Evolutionary conservation across 495 filamentous ascomycete genomes (phyloP), one percentile per base, ranked within the genome.

Genomic region (Podospora tetraspora): DNA sequence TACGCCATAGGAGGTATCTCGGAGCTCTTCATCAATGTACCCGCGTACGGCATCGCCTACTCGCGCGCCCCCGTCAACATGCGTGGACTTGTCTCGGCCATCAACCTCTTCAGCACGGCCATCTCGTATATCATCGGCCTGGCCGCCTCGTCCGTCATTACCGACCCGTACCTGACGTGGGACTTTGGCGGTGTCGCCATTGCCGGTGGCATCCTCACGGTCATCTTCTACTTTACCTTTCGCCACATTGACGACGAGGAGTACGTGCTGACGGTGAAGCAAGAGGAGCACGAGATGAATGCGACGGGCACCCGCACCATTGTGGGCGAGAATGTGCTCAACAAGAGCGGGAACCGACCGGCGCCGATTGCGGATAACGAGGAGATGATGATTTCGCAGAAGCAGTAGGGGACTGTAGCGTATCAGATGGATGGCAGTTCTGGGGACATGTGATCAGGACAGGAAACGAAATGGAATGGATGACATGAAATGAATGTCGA

Each of bases 1-100:
- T 86, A 74, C 67, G 82, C 81, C 29, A 73, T 85, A 19, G 82
- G 83, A n/a, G 90, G 87, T 62, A 78, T 92, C 32, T 87, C 87
- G 9, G 90, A 92, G 71, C 83, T 89, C 68, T 91, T 92, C 69
- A 81, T 85, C 69, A 89, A 88, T 52, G 88, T 91, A 3, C 91
- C 90, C 0, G 89, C 87, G 0, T 87, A 90, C 71, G 90, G 90
- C 73, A 85, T 91, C 70, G 90, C 89, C 3, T 92, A 89, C 79
- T 87, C 89, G 8, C 87, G 90, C 27, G 86, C 90, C 0, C 90
- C 90, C 0, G 77, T 83, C 25, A 85, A 82, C 70, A 92, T 92
- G 90, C 85, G 88, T 65, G 85, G 85, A 59, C 82, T 92, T 34
- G 87, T 92, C 13, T 86, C 87, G 71, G 84, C 87, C 21, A 74